Evolutionary conservation across 2,329 filamentous ascomycete species (phyloP), one percentile per base, ranked within the genome.

Genomic region (Diaporthe citrichinensis): DNA sequence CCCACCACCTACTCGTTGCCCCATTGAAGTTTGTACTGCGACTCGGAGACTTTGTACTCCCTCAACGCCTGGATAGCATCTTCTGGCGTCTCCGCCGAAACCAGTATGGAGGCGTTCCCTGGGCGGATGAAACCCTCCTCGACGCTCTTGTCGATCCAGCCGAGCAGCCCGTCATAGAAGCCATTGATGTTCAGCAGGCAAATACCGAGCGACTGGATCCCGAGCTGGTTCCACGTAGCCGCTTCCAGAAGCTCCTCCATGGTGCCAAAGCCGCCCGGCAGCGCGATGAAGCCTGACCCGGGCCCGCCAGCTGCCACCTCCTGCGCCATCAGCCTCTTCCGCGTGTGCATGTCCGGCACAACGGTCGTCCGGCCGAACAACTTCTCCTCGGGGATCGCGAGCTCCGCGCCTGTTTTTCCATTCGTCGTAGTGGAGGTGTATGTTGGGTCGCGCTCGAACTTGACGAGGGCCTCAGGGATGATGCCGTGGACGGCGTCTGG

Each of bases 241-340:
- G 95, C 92, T 86, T 97, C 95, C 84, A 98, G 95, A 82, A 99
- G 89, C 88, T 99, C 97, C 87, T 99, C 97, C 83, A 98, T 90
- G 2, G 97, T 99, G 28, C 97, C 97, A 84, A 96, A 99, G 0
- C 97, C 97, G 58, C 96, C 96, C 73, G 91, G 92, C 76, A 99
- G 87, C 39, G 95, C 95, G 55, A 99, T 92, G 85, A 99, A 99
- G 17, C 96, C 96, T 74, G 92, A 93, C 1, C 96, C 96, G 0
- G 93, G 92, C 0, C 94, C 96, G 36, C 95, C 95, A 28, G 91
- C 90, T 34, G 97, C 90, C 23, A 98, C 95, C 83, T 96, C 94
- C 80, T 92, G 88, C 9, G 96, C 96, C 97, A 99, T 98, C 86
- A 97, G 89, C 79, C 94, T 92, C 88, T 99, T 99, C 78, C 97